Evolutionary conservation across 768 basidiomycete species (phyloP).

Genomic region (Steccherinum ochraceum): DNA sequence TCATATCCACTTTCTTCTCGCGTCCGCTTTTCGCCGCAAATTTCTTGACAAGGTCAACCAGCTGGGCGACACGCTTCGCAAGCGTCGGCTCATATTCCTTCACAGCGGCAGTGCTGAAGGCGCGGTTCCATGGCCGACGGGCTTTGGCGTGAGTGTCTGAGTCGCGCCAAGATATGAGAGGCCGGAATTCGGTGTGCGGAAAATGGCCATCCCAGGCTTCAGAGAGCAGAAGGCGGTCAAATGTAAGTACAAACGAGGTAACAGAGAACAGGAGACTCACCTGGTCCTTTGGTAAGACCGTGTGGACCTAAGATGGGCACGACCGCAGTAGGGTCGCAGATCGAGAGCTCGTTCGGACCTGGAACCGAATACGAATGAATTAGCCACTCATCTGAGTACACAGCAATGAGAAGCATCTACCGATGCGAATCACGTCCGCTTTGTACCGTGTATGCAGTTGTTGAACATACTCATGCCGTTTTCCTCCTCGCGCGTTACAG

Average conservation of each 20-base stretch:
- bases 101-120: slow-evolving; percentile 28
- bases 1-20: slow-evolving; percentile 29
- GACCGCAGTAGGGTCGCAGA: slow-evolving; percentile 13
- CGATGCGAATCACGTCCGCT: slow-evolving; percentile 18
- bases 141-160: slow-evolving; percentile 27
- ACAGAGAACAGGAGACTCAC: slow-evolving; percentile 7
- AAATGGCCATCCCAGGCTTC: slow-evolving; percentile 16
- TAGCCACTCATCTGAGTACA: not conserved
- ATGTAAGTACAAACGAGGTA: not conserved
- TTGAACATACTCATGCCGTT: slow-evolving; percentile 10
- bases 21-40: slow-evolving; percentile 10
- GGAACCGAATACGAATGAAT: no score
- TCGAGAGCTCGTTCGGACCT: slow-evolving; percentile 22
- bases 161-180: no score
- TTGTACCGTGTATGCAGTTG: slow-evolving; percentile 16
- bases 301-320: slow-evolving; percentile 15
- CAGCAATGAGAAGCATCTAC: not conserved
- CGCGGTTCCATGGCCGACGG: slow-evolving; percentile 34
- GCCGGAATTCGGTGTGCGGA: slow-evolving; percentile 18
- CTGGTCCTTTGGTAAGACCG: slow-evolving; percentile 20
- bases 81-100: slow-evolving; percentile 24
- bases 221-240: not conserved
- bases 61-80: slow-evolving; percentile 18
- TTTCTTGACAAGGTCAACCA: slow-evolving; percentile 14
- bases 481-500: slow-evolving; percentile 9